Percentiles rank a stretch among this genome's conserved stretches.
Conservation (phyloP, 2,329 filamentous ascomycete species). For the Emergomyces pasteurianus region DNA sequence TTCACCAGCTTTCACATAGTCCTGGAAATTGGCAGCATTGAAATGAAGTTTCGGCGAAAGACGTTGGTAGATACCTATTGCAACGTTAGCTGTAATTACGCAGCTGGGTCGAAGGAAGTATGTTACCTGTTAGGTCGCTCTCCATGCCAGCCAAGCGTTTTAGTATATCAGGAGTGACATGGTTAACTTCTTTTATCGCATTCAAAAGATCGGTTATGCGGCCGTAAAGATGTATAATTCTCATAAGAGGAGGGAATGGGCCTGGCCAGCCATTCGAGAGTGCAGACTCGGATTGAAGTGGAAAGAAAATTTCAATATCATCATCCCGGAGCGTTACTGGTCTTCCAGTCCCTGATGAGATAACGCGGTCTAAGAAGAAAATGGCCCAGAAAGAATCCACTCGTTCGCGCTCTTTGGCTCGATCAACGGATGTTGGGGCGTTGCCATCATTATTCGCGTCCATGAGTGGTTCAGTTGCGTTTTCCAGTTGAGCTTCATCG, state of each 20-base stretch:
- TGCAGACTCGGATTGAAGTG: constrained; percentile 41
- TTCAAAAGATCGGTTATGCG: constrained; percentile 76
- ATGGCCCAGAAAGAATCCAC: constrained; percentile 86
- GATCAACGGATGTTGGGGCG: constrained; percentile 38
- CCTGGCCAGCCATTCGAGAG: constrained; percentile 56
- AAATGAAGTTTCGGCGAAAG: constrained; percentile 67
- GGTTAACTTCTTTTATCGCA: constrained; percentile 59
- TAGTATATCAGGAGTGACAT: constrained; percentile 64
- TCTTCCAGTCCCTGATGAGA: constrained; percentile 75
- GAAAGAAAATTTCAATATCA: constrained; percentile 70
- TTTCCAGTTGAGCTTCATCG: constrained; percentile 34
- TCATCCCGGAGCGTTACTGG: constrained; percentile 74
- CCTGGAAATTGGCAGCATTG: constrained; percentile 74
- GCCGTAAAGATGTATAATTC: constrained; percentile 77
- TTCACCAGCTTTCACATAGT: constrained; percentile 67
- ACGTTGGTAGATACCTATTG: constrained; percentile 52
- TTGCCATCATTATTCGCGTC: constrained; percentile 22
- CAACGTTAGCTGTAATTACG: constrained; percentile 8
- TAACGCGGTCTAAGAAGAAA: constrained; percentile 75
- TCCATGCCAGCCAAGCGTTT: constrained; percentile 66
- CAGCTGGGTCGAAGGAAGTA: not conserved
- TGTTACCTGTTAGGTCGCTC: constrained; percentile 54
- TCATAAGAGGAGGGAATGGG: constrained; percentile 67
- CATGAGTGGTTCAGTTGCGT: constrained; percentile 24
- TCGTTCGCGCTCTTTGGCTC: constrained; percentile 63